A percentile compares a stretch with the other conserved stretches of the same genome.
phyloP scores from a whole-genome alignment of 1,284 basidiomycete species.

The Fereydounia khargensis region DNA sequence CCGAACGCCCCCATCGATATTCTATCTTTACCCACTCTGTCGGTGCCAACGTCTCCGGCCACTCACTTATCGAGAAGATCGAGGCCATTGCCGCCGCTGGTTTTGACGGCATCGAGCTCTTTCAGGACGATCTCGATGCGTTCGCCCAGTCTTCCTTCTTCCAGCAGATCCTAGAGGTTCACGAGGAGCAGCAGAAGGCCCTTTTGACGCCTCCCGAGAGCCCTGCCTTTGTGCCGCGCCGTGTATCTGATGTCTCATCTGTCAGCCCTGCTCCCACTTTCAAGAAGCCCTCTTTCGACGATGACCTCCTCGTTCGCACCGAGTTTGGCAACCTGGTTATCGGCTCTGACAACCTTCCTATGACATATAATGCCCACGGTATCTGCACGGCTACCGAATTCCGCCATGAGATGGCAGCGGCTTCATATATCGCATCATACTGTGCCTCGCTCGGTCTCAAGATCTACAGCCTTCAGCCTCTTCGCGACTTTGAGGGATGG shows the following conservation, averaged over 20 bases:
- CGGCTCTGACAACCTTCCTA: conserved; percentile 42
- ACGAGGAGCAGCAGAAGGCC: neutral
- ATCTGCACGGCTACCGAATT: conserved; percentile 21
- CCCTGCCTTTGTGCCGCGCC: no score
- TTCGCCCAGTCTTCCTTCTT: conserved; percentile 46
- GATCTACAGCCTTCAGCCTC: conserved; percentile 57
- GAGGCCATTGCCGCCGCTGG: conserved; percentile 47
- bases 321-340: conserved; percentile 65
- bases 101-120: conserved; percentile 55
- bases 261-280: conserved; percentile 1
- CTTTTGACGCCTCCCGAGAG: conserved; percentile 37
- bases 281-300: conserved; percentile 3
- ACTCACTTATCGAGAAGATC: conserved; percentile 52
- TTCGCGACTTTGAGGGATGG: conserved; percentile 58
- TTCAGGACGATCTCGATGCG: conserved; percentile 54
- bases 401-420: conserved; percentile 40
- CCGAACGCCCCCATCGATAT: conserved; percentile 14
- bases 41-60: conserved; percentile 37
- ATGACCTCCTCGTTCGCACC: conserved; percentile 60
- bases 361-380: conserved; percentile 38
- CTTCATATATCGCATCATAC: conserved; percentile 38
- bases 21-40: conserved; percentile 41
- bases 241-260: no score
- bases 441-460: conserved; percentile 36
- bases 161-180: conserved; percentile 9